phyloP scores from a whole-genome alignment of 768 basidiomycete species.

The Favolaschia claudopus region DNA sequence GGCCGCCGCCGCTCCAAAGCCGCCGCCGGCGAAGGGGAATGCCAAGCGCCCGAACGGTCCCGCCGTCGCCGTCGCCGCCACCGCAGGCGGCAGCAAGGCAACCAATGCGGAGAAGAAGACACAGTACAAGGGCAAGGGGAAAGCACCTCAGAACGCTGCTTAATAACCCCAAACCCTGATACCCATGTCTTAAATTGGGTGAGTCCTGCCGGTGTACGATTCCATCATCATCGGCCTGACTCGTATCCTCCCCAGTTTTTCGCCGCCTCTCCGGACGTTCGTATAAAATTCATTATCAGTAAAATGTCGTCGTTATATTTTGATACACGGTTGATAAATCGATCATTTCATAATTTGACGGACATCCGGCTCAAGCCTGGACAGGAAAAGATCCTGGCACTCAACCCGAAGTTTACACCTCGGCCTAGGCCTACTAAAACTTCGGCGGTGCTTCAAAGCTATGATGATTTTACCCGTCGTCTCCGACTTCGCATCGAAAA shows the following conservation, averaged over 20 bases:
- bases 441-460: neutral
- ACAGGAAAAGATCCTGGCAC: slow-evolving; percentile 9
- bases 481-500: neutral
- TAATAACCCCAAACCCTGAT: neutral
- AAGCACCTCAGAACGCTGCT: neutral
- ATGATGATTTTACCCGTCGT: slow-evolving; percentile 2
- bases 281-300: neutral
- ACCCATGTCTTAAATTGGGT: neutral
- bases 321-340: slow-evolving; percentile 9
- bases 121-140: neutral
- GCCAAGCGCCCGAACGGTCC: neutral
- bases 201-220: neutral
- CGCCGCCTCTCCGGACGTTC: neutral
- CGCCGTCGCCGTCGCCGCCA: neutral
- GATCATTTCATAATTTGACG: slow-evolving; percentile 12
- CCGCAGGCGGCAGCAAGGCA: neutral
- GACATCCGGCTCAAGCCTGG: neutral
- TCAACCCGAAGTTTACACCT: slow-evolving; percentile 11
- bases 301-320: slow-evolving; percentile 7
- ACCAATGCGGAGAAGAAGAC: neutral
- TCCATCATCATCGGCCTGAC: neutral
- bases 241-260: slow-evolving; percentile 3
- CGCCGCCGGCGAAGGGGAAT: too few species aligned
- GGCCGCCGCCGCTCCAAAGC: too few species aligned
- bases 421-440: neutral